phyloP scores from a whole-genome alignment of 345 rosid species.

The Hibiscus mutabilis region DNA sequence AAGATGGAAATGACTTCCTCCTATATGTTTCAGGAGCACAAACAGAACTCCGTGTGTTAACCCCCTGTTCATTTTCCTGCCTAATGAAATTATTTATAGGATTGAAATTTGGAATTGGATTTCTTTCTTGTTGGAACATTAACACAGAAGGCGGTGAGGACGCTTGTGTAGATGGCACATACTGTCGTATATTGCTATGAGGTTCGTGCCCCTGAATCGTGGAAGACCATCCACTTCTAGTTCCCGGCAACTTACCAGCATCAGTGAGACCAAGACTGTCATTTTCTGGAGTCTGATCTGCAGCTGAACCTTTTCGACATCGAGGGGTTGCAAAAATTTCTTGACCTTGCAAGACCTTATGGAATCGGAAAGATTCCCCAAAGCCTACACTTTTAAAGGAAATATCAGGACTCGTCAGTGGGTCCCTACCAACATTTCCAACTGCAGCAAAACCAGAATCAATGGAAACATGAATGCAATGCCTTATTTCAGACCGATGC shows the following conservation, averaged over 20 bases:
- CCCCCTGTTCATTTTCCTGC: slow-evolving; percentile 18
- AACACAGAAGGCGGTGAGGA: slow-evolving; percentile 82
- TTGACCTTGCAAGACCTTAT: slow-evolving; percentile 99
- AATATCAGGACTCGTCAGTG: slow-evolving; percentile 21
- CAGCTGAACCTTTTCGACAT: slow-evolving; percentile 25
- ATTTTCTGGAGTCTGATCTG: slow-evolving; percentile 32
- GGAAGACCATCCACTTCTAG: slow-evolving; percentile 53
- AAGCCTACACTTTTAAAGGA: slow-evolving; percentile 46
- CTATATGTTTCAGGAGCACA: slow-evolving; percentile 17
- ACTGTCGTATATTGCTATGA: slow-evolving; percentile 10
- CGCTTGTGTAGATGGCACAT: slow-evolving; percentile 25
- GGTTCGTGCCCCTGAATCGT: slow-evolving; percentile 34
- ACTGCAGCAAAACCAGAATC: slow-evolving; percentile 24
- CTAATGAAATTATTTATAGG: slow-evolving; percentile 14
- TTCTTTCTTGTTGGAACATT: slow-evolving; percentile 44
- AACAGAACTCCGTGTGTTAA: slow-evolving; percentile 9
- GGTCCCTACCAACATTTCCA: slow-evolving; percentile 23
- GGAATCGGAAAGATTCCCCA: slow-evolving; percentile 62
- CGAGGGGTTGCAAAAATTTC: slow-evolving; percentile 61
- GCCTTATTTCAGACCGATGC: slow-evolving; percentile 33
- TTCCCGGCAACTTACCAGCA: slow-evolving; percentile 32
- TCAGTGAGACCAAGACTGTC: slow-evolving; percentile 29
- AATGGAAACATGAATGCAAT: slow-evolving; percentile 30
- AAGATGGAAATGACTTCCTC: slow-evolving; percentile 16
- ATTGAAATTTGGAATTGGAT: slow-evolving; percentile 14